Base-by-base conservation (phyloP, 768 basidiomycete species). In the Saitozyma sp. region DNA sequence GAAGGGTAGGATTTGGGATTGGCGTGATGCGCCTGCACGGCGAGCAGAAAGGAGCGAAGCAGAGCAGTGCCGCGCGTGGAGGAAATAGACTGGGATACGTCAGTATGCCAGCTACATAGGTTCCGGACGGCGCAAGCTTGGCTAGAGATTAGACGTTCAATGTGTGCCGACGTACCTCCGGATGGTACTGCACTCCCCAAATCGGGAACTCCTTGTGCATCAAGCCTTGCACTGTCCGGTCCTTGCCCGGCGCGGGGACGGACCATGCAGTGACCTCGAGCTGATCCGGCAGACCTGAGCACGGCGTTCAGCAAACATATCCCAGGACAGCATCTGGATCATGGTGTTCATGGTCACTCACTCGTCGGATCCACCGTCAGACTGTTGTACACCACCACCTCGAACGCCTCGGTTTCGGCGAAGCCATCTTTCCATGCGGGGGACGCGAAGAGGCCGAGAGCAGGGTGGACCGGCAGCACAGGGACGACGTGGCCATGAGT, bases 161-260 rank as follows among this genome's bases (percentile, higher is more conserved):
- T 19, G 17, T 13, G 40, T 45, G 8, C 11, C 16, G 54, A 42
- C 62, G 42, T 55, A 76, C 78, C 66, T 79, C 78, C 3, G 78
- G 78, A 59, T 79, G 78, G 53, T 78, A 79, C 54, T 79, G 78
- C 1, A 78, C 78, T 40, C 78, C 78, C 71, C 65, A 78, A 11
- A 75, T 77, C 0, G 74, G 71, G 57, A 71, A 64, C 38, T 59
- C 41, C 39, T 58, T 53, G 54, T 77, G 76, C 19, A 53, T 56
- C n/a, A 79, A 40, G 1, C 74, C 78, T 56, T 79, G 76, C 1
- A 77, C 70, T 0, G 78, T 76, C 39, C 54, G 48, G 6, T 56
- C 59, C n/a, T 64, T n/a, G 10, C 50, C 60, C 1, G 29, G 13
- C 3, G 40, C 39, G n/a, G 62, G 48, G 0, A 56, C 65, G 6